Percentiles rank a stretch among this genome's conserved stretches.
These are phyloP conservation scores for Eragrostis curvula DNA, from an alignment of 176 grass and related monocot species.

Conservation along the genomic window DNA sequence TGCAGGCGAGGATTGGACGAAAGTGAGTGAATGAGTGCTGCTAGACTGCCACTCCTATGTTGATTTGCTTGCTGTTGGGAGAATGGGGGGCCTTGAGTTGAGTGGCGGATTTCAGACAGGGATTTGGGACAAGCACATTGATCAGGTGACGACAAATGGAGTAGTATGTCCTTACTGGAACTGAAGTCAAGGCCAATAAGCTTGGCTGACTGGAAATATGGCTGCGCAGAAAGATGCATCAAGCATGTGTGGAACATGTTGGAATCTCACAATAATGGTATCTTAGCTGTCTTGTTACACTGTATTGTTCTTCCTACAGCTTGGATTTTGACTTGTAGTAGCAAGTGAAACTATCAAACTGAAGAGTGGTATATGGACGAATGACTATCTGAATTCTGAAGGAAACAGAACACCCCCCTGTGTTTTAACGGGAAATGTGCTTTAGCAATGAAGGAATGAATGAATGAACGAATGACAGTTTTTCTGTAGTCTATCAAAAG, in stretches of 20 bases:
- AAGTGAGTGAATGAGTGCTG: no score
- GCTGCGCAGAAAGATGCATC: conserved; percentile 2
- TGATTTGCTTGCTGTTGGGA: no score
- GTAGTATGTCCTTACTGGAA: not conserved
- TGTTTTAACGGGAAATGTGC: not conserved
- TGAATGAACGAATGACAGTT: not conserved
- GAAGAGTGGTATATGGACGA: no score
- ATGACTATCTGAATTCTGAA: not conserved
- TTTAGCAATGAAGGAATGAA: not conserved
- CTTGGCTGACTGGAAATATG: conserved; percentile 15
- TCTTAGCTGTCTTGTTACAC: not conserved
- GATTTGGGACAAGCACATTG: conserved; percentile 1
- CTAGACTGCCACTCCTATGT: no score
- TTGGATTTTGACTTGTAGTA: not conserved
- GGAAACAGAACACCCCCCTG: not conserved
- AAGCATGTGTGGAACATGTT: conserved; percentile 21
- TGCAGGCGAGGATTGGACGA: no score
- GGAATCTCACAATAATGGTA: conserved; percentile 4
- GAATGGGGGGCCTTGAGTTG: not conserved
- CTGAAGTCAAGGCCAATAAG: not conserved
- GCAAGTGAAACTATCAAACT: no score
- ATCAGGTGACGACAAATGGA: conserved; percentile 19
- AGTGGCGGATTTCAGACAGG: not conserved
- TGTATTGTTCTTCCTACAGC: not conserved
- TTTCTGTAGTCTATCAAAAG: not conserved